Conservation (phyloP, 345 rosid genomes). For the Gossypium bickii region DNA sequence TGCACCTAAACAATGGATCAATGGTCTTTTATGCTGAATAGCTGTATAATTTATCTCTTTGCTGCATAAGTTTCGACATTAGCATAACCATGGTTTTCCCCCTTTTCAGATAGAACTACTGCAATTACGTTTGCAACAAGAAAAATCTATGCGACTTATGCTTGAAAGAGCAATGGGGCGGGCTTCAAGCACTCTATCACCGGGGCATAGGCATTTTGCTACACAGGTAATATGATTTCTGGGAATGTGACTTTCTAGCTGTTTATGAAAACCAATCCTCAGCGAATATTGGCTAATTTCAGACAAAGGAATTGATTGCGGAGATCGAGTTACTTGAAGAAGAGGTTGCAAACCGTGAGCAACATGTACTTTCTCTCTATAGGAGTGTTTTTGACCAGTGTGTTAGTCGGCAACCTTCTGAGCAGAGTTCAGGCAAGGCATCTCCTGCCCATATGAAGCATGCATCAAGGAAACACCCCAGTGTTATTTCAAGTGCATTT, state of each 20-base stretch:
- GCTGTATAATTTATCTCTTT: slow-evolving; percentile 1
- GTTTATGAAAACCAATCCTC: neutral
- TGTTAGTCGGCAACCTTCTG: slow-evolving; percentile 51
- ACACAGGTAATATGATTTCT: slow-evolving; percentile 41
- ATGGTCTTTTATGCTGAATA: neutral
- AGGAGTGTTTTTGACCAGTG: slow-evolving; percentile 65
- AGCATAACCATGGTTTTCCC: slow-evolving; percentile 11
- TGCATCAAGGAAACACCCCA: slow-evolving; percentile 61
- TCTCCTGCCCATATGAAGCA: slow-evolving; percentile 75
- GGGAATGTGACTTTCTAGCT: neutral
- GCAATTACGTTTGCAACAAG: slow-evolving; percentile 71
- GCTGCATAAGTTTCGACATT: neutral
- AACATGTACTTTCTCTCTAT: slow-evolving; percentile 75
- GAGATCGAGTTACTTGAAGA: slow-evolving; percentile 85
- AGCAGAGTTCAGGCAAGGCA: slow-evolving; percentile 51
- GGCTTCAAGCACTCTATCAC: slow-evolving; percentile 82
- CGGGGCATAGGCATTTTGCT: slow-evolving; percentile 85
- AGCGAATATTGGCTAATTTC: slow-evolving; percentile 16
- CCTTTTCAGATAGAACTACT: slow-evolving; percentile 71
- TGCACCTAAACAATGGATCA: slow-evolving; percentile 9
- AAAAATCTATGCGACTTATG: slow-evolving; percentile 64
- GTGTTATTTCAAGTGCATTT: slow-evolving; percentile 73
- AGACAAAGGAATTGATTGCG: slow-evolving; percentile 73
- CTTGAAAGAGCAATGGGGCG: slow-evolving; percentile 91
- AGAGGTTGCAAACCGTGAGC: slow-evolving; percentile 76